Evolutionary conservation across 2,329 filamentous ascomycete species (phyloP), one percentile per base, ranked within the genome.

Genomic region (Ascochyta koolunga): DNA sequence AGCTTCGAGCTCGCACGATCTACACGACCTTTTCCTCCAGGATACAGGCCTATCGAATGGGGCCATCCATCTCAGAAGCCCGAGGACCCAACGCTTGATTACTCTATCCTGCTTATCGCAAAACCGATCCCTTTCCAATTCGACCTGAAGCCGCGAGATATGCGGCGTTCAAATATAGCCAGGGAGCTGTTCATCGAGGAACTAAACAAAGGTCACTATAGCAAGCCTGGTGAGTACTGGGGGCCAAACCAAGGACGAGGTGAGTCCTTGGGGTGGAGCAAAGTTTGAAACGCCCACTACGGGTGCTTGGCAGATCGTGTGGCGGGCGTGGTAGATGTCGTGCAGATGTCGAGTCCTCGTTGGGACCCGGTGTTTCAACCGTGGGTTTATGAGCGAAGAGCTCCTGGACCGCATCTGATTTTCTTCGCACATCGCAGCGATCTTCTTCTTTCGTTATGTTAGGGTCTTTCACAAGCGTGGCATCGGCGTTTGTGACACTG

Each of bases 101-200:
- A 74, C 61, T 74, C 75, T 11, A 77, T 74, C 11, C 62, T 80
- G 10, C 70, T 80, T 27, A 80, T 79, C 39, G 77, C 78, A 1
- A 79, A 80, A 53, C 78, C 78, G 1, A 59, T 76, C 15, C 78
- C 77, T 0, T 80, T 80, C 68, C 69, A 73, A 35, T 79, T 80
- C 58, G 50, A 71, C 10, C 66, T 80, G 21, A 64, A 50, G 38
- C 69, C 78, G 4, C 71, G 78, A 3, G 58, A 68, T 44, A 43
- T 60, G 15, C 56, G 58, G 4, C 70, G 76, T 7, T 74, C 69
- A 2, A 64, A 64, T 7, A 63, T 65, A 19, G 68, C 76, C 1
- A 64, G 70, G 11, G 49, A 60, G n/a, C 48, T 75, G 33, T 80
- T 74, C 59, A 56, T 64, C 13, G 66, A 77, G 36, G 67, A 71